Base-by-base conservation (phyloP, 306 rosid species). In the Quercus bicolor region DNA sequence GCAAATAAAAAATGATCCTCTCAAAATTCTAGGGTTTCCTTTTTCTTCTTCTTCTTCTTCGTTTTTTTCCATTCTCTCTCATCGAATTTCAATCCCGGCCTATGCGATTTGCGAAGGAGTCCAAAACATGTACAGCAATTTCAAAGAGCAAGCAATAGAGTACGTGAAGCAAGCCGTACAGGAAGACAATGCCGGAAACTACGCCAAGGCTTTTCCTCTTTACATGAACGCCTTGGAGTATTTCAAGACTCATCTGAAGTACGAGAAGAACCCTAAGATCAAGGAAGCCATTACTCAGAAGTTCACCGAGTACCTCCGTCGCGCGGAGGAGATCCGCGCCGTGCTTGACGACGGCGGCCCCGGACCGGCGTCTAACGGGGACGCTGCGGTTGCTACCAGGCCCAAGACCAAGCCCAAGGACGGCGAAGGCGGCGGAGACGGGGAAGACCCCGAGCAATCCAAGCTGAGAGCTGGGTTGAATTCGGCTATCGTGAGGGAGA, bases 161-260 rank as follows among this genome's bases (percentile, higher is more conserved):
- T 96, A 83, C 89, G 99, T 93, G 84, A 93, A 93, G 80, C 99
- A 96, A 77, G 99, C 99, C 31, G 99, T 96, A 56, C 89, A 88
- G 15, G 98, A 93, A 86, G 99, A 96, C 84, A 93, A 91, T 82
- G 87, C 88, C 14, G 99, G 99, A 1, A 93, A 96, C 86, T 96
- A 93, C 84, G 93, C 97, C 0, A 96, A 96, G 86, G 99, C 99
- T 26, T 96, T 93, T 40, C 99, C 97, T 24, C 79, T 96, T 23
- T 96, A 96, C 85, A 96, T 85, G 99, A 93, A 96, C 86, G 98
- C 99, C 5, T 82, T 96, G 84, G 98, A 96, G 84, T 96, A 96
- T 83, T 96, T 96, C 83, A 90, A 85, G 79, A 96, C 98, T 10
- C 99, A 96, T 74, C 78, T 96, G 76, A 96, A 96, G 91, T 96